Percentiles rank a stretch among this genome's conserved stretches.
Evolutionary conservation across 2,329 filamentous ascomycete genomes (phyloP).

Genomic region (Cladosporium austrohemisphaericum): DNA sequence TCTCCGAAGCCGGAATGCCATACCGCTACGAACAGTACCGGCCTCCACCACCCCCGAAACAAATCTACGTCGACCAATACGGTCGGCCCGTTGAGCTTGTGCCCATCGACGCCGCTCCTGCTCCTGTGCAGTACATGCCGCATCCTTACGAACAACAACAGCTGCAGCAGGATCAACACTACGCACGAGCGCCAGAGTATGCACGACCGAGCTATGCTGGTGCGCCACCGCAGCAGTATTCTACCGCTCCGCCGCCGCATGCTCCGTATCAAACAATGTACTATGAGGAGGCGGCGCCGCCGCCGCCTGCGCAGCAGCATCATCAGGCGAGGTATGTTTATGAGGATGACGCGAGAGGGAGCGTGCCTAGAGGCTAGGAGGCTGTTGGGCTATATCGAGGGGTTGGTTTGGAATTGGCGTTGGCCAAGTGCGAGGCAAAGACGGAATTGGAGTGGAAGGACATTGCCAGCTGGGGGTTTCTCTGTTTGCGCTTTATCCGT

Average conservation of each 20-base stretch:
- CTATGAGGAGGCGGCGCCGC: background rate
- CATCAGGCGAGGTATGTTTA: constrained; percentile 1
- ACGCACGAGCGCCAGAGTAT: background rate
- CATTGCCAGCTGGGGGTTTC: too few relatives aligned
- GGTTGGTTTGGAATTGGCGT: too few relatives aligned
- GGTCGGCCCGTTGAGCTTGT: constrained; percentile 29
- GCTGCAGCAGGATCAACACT: constrained; percentile 3
- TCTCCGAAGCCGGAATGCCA: constrained; percentile 19
- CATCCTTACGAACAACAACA: constrained; percentile 23
- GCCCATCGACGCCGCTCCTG: constrained; percentile 26
- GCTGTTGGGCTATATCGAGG: too few relatives aligned
- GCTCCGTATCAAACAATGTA: background rate
- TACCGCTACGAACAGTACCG: constrained; percentile 21
- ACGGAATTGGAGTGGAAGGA: too few relatives aligned
- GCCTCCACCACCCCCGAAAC: constrained; percentile 21
- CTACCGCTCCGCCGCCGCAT: background rate
- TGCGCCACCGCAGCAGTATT: background rate
- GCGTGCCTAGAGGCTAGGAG: constrained; percentile 10
- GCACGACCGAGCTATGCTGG: background rate
- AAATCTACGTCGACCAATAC: constrained; percentile 34
- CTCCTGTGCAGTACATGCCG: constrained; percentile 26
- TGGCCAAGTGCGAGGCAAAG: too few relatives aligned
- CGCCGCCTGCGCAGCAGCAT: background rate
- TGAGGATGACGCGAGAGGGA: constrained; percentile 6
- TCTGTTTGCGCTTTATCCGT: too few relatives aligned